phyloP scores from a whole-genome alignment of 2,329 filamentous ascomycete genomes.

The Lachnellula cervina region DNA sequence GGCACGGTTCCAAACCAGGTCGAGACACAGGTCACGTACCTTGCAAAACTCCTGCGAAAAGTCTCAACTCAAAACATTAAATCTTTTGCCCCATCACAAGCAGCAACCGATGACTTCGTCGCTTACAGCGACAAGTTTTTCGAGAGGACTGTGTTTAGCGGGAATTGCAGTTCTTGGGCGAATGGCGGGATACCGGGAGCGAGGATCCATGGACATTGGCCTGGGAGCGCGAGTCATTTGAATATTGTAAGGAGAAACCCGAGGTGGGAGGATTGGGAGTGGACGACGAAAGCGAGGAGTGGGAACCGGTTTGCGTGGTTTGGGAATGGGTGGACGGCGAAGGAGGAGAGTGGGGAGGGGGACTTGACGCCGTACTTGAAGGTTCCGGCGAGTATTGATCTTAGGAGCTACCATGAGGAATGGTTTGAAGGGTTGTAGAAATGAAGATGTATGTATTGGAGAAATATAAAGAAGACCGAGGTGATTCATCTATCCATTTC shows the following conservation, averaged over 20 bases:
- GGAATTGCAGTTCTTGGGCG: constrained; percentile 67
- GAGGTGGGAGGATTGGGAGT: constrained; percentile 56
- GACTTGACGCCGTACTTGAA: constrained; percentile 63
- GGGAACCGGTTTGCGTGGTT: constrained; percentile 52
- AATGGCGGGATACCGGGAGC: constrained; percentile 60
- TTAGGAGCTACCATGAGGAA: constrained; percentile 60
- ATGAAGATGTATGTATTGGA: too few species aligned
- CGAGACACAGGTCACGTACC: constrained; percentile 61
- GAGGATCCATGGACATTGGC: constrained; percentile 65
- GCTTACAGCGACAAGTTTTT: constrained; percentile 56
- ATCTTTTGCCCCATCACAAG: constrained; percentile 50
- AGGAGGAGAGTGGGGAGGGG: constrained; percentile 47
- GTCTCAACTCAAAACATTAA: constrained; percentile 60
- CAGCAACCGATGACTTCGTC: constrained; percentile 60
- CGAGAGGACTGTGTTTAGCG: constrained; percentile 48
- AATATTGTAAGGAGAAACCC: constrained; percentile 53
- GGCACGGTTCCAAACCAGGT: constrained; percentile 64
- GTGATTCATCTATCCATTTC: too few species aligned
- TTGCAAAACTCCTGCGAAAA: constrained; percentile 64
- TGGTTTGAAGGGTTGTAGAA: constrained; percentile 50
- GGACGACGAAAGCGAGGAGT: constrained; percentile 39
- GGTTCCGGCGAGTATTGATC: constrained; percentile 50
- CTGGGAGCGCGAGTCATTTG: constrained; percentile 59
- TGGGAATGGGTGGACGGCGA: constrained; percentile 61
- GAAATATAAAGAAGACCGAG: too few species aligned